Percentiles rank a stretch among this genome's conserved stretches.
Conservation (phyloP, 139 green algal genomes). For the Zygnema circumcarinatum region DNA sequence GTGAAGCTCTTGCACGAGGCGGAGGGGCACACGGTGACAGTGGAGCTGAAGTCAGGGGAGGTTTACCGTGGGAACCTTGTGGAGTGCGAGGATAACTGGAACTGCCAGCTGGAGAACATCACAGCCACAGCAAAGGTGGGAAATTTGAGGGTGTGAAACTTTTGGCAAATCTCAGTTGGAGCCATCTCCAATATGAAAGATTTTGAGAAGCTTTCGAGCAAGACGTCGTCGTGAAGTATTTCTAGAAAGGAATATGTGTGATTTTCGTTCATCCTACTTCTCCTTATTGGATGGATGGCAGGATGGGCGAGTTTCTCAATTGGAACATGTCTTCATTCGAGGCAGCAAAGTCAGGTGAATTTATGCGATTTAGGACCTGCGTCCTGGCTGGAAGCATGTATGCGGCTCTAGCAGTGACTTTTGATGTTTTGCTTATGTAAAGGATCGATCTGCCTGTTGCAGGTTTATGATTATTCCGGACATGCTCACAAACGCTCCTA, state of each 20-base stretch:
- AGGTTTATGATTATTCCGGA: conserved; percentile 96
- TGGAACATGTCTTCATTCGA: conserved; percentile 92
- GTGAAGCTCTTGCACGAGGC: conserved; percentile 98
- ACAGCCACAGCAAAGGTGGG: conserved; percentile 81
- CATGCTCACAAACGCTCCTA: conserved; percentile 99
- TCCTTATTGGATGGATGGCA: no score
- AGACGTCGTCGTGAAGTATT: no score
- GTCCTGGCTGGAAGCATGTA: neutral
- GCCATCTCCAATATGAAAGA: no score
- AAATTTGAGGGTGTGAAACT: no score
- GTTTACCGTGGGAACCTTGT: conserved; percentile 91
- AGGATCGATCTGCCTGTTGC: no score
- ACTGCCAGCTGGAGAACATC: conserved; percentile 93
- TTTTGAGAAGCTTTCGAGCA: no score
- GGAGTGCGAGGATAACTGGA: conserved; percentile 98
- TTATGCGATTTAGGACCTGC: no score
- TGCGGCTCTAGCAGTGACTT: neutral
- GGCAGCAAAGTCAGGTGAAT: conserved; percentile 75
- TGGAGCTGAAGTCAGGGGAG: conserved; percentile 97
- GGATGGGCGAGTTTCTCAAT: conserved; percentile 77
- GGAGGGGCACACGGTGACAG: conserved; percentile 92
- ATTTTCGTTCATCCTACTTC: no score
- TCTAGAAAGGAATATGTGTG: no score
- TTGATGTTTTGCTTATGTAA: neutral
- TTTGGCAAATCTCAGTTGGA: no score